A percentile compares a stretch with the other conserved stretches of the same genome.
phyloP scores from a whole-genome alignment of 1,139 yeast genomes.

The Yamadazyma atlantica region DNA sequence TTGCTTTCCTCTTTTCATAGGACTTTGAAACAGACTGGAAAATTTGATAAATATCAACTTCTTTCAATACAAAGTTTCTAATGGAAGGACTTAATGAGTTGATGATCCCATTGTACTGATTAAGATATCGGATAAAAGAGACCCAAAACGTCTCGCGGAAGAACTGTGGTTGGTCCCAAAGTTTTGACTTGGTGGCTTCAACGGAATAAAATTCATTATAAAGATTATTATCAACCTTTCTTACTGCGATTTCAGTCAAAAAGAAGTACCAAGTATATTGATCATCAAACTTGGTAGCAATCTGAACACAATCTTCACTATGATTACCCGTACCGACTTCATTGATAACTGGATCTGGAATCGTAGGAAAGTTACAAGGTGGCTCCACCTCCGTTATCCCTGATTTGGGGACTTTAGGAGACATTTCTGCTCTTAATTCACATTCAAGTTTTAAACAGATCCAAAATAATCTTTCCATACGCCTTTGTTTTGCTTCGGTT shows the following conservation, averaged over 20 bases:
- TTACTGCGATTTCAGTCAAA: conserved; percentile 48
- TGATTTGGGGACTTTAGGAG: conserved; percentile 43
- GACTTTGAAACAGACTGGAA: conserved; percentile 29
- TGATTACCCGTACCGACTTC: conserved; percentile 19
- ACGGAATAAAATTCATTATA: conserved; percentile 37
- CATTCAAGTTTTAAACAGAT: conserved; percentile 47
- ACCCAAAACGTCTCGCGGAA: conserved; percentile 26
- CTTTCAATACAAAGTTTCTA: conserved; percentile 34
- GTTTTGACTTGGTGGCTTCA: conserved; percentile 13
- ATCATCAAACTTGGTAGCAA: conserved; percentile 34
- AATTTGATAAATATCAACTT: conserved; percentile 34
- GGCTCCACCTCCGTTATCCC: conserved; percentile 43
- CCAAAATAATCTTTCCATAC: conserved; percentile 46
- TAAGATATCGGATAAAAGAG: conserved; percentile 33
- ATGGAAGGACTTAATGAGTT: conserved; percentile 37
- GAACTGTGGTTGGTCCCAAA: conserved; percentile 33
- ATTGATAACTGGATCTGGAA: conserved; percentile 30
- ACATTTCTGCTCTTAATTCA: conserved; percentile 44
- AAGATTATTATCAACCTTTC: conserved; percentile 47
- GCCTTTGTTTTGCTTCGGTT: conserved; percentile 15
- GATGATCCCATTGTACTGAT: conserved; percentile 43
- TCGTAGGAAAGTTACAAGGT: conserved; percentile 42
- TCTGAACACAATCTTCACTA: conserved; percentile 26
- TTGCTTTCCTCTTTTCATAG: conserved; percentile 17
- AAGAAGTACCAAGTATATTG: conserved; percentile 49